Percentiles rank a stretch among this genome's conserved stretches.
Evolutionary conservation across 495 filamentous ascomycete genomes (phyloP).

Genomic region (Hyaloscypha variabilis): DNA sequence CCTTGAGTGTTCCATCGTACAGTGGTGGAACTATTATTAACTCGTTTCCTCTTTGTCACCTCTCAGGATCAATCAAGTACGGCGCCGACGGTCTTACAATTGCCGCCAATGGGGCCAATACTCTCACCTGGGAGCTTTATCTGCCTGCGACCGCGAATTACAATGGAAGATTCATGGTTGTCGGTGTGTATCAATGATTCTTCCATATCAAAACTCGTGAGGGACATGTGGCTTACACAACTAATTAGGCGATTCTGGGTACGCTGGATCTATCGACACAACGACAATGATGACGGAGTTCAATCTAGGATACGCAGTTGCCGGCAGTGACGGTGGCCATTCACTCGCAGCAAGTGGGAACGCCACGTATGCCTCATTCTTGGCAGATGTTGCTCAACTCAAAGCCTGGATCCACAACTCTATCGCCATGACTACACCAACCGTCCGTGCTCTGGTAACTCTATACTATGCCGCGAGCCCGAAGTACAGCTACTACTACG

Average conservation of each 20-base stretch:
- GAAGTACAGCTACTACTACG: slow-evolving; percentile 41
- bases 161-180: background rate
- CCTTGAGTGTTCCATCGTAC: too few relatives aligned
- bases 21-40: background rate
- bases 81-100: background rate
- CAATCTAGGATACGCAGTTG: slow-evolving; percentile 41
- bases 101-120: background rate
- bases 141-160: background rate
- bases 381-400: slow-evolving; percentile 38
- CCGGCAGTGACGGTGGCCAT: slow-evolving; percentile 38
- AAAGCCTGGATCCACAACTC: slow-evolving; percentile 48
- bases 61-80: background rate
- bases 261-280: slow-evolving; percentile 40
- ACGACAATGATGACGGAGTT: slow-evolving; percentile 35
- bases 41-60: background rate
- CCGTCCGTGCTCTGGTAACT: slow-evolving; percentile 34
- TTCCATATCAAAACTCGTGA: background rate
- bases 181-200: background rate
- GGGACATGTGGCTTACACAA: background rate
- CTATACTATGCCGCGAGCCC: slow-evolving; percentile 37
- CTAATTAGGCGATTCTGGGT: slow-evolving; percentile 39
- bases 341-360: slow-evolving; percentile 29
- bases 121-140: background rate
- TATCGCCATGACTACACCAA: slow-evolving; percentile 39
- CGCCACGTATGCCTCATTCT: slow-evolving; percentile 34